These are phyloP conservation scores for Teunomyces barrocoloradensis DNA, from an alignment of 805 yeast genomes.

Conservation along the genomic window DNA sequence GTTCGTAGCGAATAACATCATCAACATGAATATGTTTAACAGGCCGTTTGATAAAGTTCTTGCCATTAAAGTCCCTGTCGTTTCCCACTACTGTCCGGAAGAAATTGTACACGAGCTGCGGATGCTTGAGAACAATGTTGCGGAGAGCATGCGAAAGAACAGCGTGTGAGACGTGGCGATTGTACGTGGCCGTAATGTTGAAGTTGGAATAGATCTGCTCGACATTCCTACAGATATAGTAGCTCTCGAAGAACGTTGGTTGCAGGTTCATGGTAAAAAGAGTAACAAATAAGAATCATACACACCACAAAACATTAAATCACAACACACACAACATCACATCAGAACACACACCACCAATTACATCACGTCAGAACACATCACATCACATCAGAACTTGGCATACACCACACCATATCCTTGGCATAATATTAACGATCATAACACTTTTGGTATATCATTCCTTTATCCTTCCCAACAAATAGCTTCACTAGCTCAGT, in stretches of 20 bases:
- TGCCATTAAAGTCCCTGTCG: not conserved
- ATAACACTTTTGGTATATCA: not conserved
- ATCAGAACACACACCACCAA: no score
- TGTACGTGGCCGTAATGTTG: conserved; percentile 21
- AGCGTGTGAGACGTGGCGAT: not conserved
- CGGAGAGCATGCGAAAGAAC: conserved; percentile 4
- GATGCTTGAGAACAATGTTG: conserved; percentile 1
- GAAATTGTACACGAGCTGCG: conserved; percentile 16
- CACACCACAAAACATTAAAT: no score
- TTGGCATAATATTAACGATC: no score
- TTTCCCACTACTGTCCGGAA: conserved; percentile 9
- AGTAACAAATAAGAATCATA: no score
- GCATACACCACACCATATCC: no score
- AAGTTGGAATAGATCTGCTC: conserved; percentile 21
- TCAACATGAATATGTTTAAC: not conserved
- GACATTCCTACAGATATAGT: conserved; percentile 19
- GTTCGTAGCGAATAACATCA: not conserved
- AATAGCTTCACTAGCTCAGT: conserved; percentile 20
- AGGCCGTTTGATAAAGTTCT: not conserved
- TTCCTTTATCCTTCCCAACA: not conserved
- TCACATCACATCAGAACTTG: no score
- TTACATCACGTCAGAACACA: no score
- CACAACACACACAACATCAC: no score
- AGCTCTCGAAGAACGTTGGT: conserved; percentile 22
- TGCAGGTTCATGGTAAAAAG: not conserved